phyloP scores from a whole-genome alignment of 2,329 filamentous ascomycete species.

The Monosporascus sp. region DNA sequence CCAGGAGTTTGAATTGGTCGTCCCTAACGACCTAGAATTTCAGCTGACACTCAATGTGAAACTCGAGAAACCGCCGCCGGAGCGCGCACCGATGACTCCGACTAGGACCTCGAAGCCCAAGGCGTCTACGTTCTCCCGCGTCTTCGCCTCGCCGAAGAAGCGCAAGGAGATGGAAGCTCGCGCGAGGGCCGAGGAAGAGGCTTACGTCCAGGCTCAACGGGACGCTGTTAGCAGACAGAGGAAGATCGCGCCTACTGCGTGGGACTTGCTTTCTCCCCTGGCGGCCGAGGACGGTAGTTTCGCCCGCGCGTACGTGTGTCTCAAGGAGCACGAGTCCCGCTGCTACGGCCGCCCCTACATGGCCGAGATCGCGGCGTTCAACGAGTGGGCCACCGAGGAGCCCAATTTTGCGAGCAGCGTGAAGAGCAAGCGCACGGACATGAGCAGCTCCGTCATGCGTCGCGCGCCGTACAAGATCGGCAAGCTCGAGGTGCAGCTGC shows the following conservation, averaged over 20 bases:
- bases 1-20: slow-evolving; percentile 96
- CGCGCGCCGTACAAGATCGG: slow-evolving; percentile 95
- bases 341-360: slow-evolving; percentile 86
- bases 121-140: slow-evolving; percentile 82
- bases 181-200: slow-evolving; percentile 77
- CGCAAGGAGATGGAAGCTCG: slow-evolving; percentile 88
- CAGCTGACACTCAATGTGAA: slow-evolving; percentile 96
- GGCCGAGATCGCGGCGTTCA: slow-evolving; percentile 92
- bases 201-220: slow-evolving; percentile 57
- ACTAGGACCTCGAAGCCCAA: slow-evolving; percentile 66
- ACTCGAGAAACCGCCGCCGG: slow-evolving; percentile 72
- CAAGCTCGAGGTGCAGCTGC: slow-evolving; percentile 86
- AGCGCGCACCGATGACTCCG: slow-evolving; percentile 49
- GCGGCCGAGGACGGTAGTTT: slow-evolving; percentile 92
- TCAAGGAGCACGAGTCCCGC: slow-evolving; percentile 84
- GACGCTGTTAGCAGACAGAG: slow-evolving; percentile 61
- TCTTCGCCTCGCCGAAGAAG: slow-evolving; percentile 94
- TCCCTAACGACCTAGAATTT: slow-evolving; percentile 97
- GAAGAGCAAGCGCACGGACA: slow-evolving; percentile 76
- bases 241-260: slow-evolving; percentile 64
- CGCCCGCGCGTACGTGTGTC: slow-evolving; percentile 84
- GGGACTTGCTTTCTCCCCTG: slow-evolving; percentile 81
- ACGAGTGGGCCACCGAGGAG: slow-evolving; percentile 95
- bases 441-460: slow-evolving; percentile 64
- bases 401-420: slow-evolving; percentile 74